phyloP scores from a whole-genome alignment of 257 asterid species.

The Solanum appendiculatum region DNA sequence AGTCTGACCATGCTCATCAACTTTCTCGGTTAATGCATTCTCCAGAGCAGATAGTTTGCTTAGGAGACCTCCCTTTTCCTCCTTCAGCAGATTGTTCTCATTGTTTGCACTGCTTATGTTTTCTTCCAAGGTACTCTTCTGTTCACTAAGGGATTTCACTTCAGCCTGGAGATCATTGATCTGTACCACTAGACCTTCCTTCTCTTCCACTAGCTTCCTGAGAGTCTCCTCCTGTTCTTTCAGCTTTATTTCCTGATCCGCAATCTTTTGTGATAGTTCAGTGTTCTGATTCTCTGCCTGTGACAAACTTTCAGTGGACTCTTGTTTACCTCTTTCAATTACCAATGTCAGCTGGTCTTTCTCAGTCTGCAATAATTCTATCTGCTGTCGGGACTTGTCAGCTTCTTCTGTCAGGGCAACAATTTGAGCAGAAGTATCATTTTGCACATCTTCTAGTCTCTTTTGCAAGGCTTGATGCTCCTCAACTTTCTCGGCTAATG shows the following conservation, averaged over 20 bases:
- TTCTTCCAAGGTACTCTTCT: slow-evolving; percentile 29
- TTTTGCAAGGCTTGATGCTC: slow-evolving; percentile 27
- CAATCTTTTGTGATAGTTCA: slow-evolving; percentile 39
- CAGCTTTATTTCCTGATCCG: slow-evolving; percentile 34
- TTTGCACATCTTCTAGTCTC: slow-evolving; percentile 40
- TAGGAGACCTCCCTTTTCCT: slow-evolving; percentile 3
- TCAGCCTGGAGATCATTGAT: slow-evolving; percentile 27
- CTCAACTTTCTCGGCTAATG: slow-evolving; percentile 25
- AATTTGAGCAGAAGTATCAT: slow-evolving; percentile 32
- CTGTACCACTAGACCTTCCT: slow-evolving; percentile 14
- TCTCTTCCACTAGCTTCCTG: slow-evolving; percentile 33
- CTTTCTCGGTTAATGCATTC: slow-evolving; percentile 27
- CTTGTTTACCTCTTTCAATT: slow-evolving; percentile 43
- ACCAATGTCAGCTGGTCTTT: slow-evolving; percentile 36
- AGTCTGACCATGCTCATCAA: slow-evolving; percentile 25
- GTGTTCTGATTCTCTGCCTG: slow-evolving; percentile 31
- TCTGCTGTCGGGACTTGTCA: slow-evolving; percentile 29
- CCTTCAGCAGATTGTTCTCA: slow-evolving; percentile 15
- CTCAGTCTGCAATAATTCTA: slow-evolving; percentile 37
- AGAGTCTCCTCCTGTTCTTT: slow-evolving; percentile 44
- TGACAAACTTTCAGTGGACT: slow-evolving; percentile 24
- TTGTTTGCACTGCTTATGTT: slow-evolving; percentile 8
- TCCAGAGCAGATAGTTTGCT: slow-evolving; percentile 32
- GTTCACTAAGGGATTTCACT: slow-evolving; percentile 19
- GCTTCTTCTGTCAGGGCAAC: slow-evolving; percentile 27